A percentile compares a stretch with the other conserved stretches of the same genome.
Evolutionary conservation across 257 asterid species (phyloP).

Genomic region (Henckelia pumila): DNA sequence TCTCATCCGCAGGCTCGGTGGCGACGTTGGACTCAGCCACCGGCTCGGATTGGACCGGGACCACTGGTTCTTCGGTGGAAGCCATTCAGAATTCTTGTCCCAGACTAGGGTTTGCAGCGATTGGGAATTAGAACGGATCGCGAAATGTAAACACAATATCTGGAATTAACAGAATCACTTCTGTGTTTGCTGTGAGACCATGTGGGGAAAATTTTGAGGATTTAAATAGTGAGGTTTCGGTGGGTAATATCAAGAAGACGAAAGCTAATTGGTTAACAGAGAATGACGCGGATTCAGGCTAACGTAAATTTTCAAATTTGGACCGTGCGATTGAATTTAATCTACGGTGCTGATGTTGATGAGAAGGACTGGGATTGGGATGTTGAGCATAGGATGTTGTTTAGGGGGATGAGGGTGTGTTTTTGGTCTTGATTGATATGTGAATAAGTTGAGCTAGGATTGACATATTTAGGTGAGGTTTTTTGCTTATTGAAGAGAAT

Average conservation of each 20-base stretch:
- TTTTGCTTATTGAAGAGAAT: constrained; percentile 35
- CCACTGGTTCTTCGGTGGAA: background rate
- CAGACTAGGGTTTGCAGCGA: background rate
- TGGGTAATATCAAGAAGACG: constrained; percentile 16
- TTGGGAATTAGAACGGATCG: background rate
- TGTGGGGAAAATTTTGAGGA: background rate
- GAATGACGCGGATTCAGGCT: constrained; percentile 35
- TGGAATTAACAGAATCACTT: background rate
- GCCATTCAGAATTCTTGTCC: background rate
- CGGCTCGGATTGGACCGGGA: background rate
- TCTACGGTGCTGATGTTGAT: constrained; percentile 29
- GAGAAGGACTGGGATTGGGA: constrained; percentile 35
- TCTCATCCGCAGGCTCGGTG: background rate
- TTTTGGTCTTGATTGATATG: constrained; percentile 46
- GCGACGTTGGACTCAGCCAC: background rate
- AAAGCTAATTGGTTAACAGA: constrained; percentile 40
- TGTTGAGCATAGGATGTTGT: constrained; percentile 6
- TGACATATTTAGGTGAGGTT: constrained; percentile 26
- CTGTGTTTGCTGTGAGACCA: background rate
- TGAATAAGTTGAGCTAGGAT: constrained; percentile 35
- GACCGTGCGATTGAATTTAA: constrained; percentile 34
- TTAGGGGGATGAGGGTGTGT: constrained; percentile 44
- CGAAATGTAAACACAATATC: background rate
- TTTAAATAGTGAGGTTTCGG: background rate
- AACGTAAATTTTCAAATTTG: constrained; percentile 23